These are phyloP conservation scores for Russula compacta DNA, from an alignment of 768 basidiomycete genomes.

Conservation along the genomic window DNA sequence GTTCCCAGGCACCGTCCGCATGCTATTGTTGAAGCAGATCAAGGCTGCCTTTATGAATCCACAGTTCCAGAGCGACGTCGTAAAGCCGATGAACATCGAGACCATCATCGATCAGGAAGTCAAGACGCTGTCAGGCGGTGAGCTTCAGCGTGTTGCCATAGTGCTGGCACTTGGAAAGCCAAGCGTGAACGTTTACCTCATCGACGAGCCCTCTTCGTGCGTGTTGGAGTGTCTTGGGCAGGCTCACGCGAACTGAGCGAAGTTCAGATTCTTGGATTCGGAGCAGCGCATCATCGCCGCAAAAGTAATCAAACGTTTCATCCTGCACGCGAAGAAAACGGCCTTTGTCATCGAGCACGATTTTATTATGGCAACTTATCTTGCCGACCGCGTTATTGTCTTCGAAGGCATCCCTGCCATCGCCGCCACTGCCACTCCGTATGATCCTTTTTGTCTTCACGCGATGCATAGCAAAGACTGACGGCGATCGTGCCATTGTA, in stretches of 20 bases:
- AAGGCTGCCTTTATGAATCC: constrained; percentile 96
- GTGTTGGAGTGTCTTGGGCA: neutral
- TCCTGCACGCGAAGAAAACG: constrained; percentile 94
- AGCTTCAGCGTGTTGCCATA: constrained; percentile 95
- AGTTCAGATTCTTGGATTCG: constrained; percentile 81
- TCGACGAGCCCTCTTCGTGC: constrained; percentile 86
- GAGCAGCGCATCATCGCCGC: constrained; percentile 98
- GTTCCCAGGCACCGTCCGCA: constrained; percentile 94
- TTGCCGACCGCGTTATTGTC: constrained; percentile 94
- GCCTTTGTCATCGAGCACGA: constrained; percentile 99
- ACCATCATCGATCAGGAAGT: constrained; percentile 96
- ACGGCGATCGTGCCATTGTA: constrained; percentile 25
- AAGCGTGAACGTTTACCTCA: constrained; percentile 80
- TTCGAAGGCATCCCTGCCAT: constrained; percentile 84
- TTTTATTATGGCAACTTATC: constrained; percentile 99
- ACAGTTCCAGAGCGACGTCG: constrained; percentile 97
- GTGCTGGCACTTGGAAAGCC: constrained; percentile 86
- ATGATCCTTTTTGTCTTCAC: constrained; percentile 26
- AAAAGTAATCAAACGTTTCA: constrained; percentile 98
- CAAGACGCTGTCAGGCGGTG: constrained; percentile 96
- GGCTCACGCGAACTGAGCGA: neutral
- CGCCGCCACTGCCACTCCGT: constrained; percentile 86
- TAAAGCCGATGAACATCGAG: constrained; percentile 96
- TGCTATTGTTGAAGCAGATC: constrained; percentile 90
- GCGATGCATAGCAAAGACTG: neutral